phyloP scores from a whole-genome alignment of 1,139 yeast species.

The Keqinozyma sinolaborantium region DNA sequence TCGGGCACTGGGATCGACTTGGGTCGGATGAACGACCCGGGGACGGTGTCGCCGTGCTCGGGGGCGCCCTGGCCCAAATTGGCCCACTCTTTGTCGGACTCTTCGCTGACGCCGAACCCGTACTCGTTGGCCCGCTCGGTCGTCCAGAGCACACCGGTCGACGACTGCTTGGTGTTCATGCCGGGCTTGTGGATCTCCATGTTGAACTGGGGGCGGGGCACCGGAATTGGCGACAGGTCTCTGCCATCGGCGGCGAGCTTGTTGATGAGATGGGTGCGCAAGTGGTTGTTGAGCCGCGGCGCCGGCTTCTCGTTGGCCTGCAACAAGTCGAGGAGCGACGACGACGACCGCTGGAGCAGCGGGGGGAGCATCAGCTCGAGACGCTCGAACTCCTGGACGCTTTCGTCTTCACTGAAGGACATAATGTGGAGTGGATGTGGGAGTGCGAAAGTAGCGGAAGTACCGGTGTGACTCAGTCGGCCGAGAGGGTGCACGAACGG shows the following conservation, averaged over 20 bases:
- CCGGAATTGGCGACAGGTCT: constrained; percentile 47
- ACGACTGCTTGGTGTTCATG: constrained; percentile 57
- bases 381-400: constrained; percentile 35
- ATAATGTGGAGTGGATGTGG: constrained; percentile 2
- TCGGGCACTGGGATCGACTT: constrained; percentile 49
- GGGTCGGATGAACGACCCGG: constrained; percentile 62
- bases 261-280: constrained; percentile 21
- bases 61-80: constrained; percentile 73
- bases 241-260: constrained; percentile 37
- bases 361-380: constrained; percentile 46
- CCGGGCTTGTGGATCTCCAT: constrained; percentile 56
- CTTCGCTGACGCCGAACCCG: constrained; percentile 42
- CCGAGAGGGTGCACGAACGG: no score
- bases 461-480: no score
- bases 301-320: constrained; percentile 14
- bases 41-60: constrained; percentile 60
- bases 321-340: constrained; percentile 36
- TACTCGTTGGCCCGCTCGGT: constrained; percentile 64
- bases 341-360: constrained; percentile 37
- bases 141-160: constrained; percentile 70
- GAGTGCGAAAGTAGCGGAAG: no score
- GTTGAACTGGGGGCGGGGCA: constrained; percentile 46
- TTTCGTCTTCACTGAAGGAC: constrained; percentile 10
- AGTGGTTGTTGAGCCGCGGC: constrained; percentile 7
- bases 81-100: constrained; percentile 54